Base-by-base conservation (phyloP, 2,329 filamentous ascomycete species). In the Aspergillus eucalypticola region DNA sequence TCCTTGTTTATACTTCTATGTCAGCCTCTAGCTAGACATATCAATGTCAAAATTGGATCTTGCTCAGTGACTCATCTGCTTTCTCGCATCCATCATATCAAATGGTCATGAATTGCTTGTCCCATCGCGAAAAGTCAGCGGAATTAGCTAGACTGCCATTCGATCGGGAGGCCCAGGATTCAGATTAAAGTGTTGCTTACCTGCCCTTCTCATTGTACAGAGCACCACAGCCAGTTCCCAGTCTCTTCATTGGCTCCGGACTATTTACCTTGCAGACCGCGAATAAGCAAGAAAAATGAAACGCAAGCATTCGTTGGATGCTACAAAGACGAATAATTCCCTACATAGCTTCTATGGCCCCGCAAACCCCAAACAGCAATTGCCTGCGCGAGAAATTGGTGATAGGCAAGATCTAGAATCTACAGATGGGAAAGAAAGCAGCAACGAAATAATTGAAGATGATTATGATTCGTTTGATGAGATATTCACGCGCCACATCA, bases 341-440 rank as follows among this genome's bases (percentile, higher is more conserved):
- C 62, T 81, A 13, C 74, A 78, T 44, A 73, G 63, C n/a, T 79
- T 79, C 63, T 80, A 80, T 56, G 68, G 68, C 13, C 72, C 73
- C 41, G 72, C 74, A 15, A 74, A 69, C 8, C 72, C 78, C 35
- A 71, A 75, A 42, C 73, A 79, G 56, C 69, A 75, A 71, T 76
- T 73, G 74, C 69, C 72, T 11, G 63, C 67, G 10, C 41, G 70
- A 70, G 42, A 69, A 69, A 44, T 67, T 69, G 42, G 61, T 67
- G 5, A 58, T 61, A 49, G 38, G 39, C 56, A 42, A 35, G 27
- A 29, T 39, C 25, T n/a, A 13, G 15, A 38, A 42, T 41, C 17
- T n/a, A 21, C 6, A 32, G 23, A 58, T 25, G 56, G 54, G 38
- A 59, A 52, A 29, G 42, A 46, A 64, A 25, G 64, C 68, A 27